Conservation (phyloP, 2,329 filamentous ascomycete genomes). For the Fusarium sp. region DNA sequence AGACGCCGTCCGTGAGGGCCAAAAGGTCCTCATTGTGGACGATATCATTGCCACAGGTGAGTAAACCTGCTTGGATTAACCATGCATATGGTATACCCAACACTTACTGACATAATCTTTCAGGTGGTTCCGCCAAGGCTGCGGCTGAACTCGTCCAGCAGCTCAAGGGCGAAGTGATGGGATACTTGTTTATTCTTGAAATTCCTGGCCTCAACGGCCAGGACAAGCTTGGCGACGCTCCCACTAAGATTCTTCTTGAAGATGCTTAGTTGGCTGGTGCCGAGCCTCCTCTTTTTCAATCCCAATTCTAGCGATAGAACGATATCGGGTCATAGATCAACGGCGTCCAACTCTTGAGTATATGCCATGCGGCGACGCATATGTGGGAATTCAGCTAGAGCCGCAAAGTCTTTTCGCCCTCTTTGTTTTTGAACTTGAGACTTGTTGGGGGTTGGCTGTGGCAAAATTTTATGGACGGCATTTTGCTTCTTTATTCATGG, state of each 20-base stretch:
- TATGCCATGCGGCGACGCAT: constrained; percentile 21
- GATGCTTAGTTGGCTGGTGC: constrained; percentile 42
- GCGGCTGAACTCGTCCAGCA: constrained; percentile 87
- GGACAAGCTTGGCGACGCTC: constrained; percentile 81
- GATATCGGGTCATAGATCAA: constrained; percentile 26
- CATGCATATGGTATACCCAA: constrained; percentile 5
- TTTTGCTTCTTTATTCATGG: constrained; percentile 31
- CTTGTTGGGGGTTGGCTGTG: constrained; percentile 24
- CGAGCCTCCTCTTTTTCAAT: constrained; percentile 27
- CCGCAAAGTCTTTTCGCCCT: constrained; percentile 24
- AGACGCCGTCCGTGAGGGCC: constrained; percentile 82
- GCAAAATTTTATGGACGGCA: constrained; percentile 17
- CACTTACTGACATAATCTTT: constrained; percentile 31
- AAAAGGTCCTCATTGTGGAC: constrained; percentile 92
- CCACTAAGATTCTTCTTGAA: constrained; percentile 83
- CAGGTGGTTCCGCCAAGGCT: constrained; percentile 90
- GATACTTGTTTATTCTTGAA: constrained; percentile 95
- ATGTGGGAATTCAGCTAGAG: constrained; percentile 30
- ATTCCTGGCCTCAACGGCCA: constrained; percentile 92
- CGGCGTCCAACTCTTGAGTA: constrained; percentile 21
- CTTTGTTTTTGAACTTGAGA: constrained; percentile 30
- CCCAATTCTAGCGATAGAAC: constrained; percentile 25
- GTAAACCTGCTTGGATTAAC: constrained; percentile 46
- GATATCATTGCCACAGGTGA: constrained; percentile 98
- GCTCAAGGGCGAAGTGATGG: constrained; percentile 84